These are phyloP conservation scores for Botryotinia narcissicola DNA, from an alignment of 2,329 filamentous ascomycete genomes.

Conservation along the genomic window DNA sequence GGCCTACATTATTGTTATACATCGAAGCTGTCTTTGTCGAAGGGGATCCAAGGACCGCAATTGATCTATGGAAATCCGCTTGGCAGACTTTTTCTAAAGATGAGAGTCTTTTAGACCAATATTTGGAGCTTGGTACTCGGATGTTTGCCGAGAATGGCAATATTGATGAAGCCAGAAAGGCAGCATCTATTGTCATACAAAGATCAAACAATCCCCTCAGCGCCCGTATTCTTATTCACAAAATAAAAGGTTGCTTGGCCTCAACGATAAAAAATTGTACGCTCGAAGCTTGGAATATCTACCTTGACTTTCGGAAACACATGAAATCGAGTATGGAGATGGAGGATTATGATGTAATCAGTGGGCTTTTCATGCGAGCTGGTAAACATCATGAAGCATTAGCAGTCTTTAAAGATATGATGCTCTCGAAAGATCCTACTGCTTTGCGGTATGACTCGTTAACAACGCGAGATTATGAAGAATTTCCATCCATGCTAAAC, in stretches of 20 bases:
- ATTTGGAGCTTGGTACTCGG: constrained; percentile 64
- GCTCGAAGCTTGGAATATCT: constrained; percentile 64
- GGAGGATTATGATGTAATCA: constrained; percentile 73
- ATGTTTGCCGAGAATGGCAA: constrained; percentile 61
- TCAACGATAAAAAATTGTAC: constrained; percentile 50
- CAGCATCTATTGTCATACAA: constrained; percentile 53
- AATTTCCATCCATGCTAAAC: constrained; percentile 50
- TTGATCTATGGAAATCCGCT: constrained; percentile 41
- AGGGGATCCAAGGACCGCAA: constrained; percentile 49
- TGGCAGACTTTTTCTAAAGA: constrained; percentile 29
- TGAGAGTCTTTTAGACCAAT: constrained; percentile 44
- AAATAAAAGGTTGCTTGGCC: constrained; percentile 62
- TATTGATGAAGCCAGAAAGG: constrained; percentile 55
- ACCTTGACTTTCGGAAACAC: constrained; percentile 60
- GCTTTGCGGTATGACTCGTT: constrained; percentile 29
- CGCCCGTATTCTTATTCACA: constrained; percentile 58
- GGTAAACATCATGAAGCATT: constrained; percentile 66
- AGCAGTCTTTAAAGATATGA: constrained; percentile 85
- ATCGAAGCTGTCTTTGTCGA: constrained; percentile 67
- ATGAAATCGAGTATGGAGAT: constrained; percentile 63
- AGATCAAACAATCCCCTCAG: constrained; percentile 45
- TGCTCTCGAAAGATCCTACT: constrained; percentile 45
- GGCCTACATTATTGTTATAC: constrained; percentile 60
- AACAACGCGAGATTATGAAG: not conserved
- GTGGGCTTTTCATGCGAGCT: constrained; percentile 66